A percentile compares a stretch with the other conserved stretches of the same genome.
Evolutionary conservation across 192 early-diverging fungal genomes (phyloP).

Genomic region (Coemansia sp.): DNA sequence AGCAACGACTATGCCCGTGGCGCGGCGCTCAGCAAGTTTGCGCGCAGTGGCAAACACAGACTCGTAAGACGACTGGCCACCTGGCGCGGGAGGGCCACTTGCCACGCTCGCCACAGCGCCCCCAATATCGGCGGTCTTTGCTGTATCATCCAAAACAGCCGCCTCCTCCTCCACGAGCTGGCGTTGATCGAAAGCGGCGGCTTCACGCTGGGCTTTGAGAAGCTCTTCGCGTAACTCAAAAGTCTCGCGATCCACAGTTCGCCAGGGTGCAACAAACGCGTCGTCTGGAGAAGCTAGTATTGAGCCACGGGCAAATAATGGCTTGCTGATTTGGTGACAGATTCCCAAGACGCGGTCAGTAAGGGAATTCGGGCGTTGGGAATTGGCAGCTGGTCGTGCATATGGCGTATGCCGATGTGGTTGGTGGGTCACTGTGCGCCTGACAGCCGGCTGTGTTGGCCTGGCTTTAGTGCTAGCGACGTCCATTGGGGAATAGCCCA

Average conservation of each 20-base stretch:
- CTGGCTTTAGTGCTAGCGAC: neutral
- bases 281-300: constrained; percentile 7
- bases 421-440: neutral
- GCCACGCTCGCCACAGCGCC: neutral
- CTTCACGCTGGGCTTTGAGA: constrained; percentile 11
- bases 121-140: neutral
- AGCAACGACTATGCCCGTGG: neutral
- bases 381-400: constrained; percentile 10
- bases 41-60: constrained; percentile 44
- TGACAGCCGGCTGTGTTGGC: neutral
- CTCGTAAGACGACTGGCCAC: constrained; percentile 22
- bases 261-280: constrained; percentile 48
- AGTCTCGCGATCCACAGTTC: constrained; percentile 42
- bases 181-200: constrained; percentile 8
- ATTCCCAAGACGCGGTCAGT: constrained; percentile 27
- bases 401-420: constrained; percentile 28
- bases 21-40: constrained; percentile 24
- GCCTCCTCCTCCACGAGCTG: constrained; percentile 6
- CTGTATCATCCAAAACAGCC: neutral
- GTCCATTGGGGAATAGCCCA: neutral
- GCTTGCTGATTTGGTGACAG: constrained; percentile 29
- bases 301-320: constrained; percentile 19
- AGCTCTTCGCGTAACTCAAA: constrained; percentile 36
- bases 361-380: constrained; percentile 11
- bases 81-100: neutral